phyloP scores from a whole-genome alignment of 257 asterid species.

The Paulownia fortunei region DNA sequence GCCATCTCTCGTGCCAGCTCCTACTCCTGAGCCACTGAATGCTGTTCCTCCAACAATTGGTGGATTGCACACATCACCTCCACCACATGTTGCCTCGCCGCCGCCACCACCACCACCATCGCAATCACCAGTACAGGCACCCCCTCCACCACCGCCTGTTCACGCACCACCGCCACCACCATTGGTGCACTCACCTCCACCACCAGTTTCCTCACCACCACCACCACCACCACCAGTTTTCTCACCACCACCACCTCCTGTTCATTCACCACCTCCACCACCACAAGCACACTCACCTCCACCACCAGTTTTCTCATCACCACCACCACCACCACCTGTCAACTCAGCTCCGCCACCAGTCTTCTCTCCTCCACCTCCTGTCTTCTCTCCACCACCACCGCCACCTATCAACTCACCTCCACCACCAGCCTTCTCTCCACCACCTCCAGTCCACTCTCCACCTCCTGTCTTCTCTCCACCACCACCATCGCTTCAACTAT shows the following conservation, averaged over 20 bases:
- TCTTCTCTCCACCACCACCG: slow-evolving; percentile 7
- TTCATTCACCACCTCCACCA: neutral
- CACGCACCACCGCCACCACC: slow-evolving; percentile 35
- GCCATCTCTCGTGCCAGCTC: neutral
- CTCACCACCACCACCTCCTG: neutral
- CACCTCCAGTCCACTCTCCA: slow-evolving; percentile 27
- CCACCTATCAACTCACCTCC: slow-evolving; percentile 23
- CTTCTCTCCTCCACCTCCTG: slow-evolving; percentile 3
- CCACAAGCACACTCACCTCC: slow-evolving; percentile 11
- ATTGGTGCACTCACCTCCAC: neutral
- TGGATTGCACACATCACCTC: neutral
- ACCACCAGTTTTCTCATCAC: neutral
- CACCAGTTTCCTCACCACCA: slow-evolving; percentile 15
- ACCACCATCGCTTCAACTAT: slow-evolving; percentile 27
- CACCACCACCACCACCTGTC: slow-evolving; percentile 6
- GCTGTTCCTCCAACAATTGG: neutral
- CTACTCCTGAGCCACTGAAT: slow-evolving; percentile 10
- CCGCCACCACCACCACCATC: slow-evolving; percentile 22
- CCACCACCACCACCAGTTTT: slow-evolving; percentile 30
- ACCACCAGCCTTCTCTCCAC: slow-evolving; percentile 27
- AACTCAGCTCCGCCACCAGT: slow-evolving; percentile 9
- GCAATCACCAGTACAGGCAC: neutral
- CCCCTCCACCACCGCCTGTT: slow-evolving; percentile 18
- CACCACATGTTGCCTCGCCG: no score
- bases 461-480: slow-evolving; percentile 26